Conservation (phyloP, 2,329 filamentous ascomycete genomes). For the Calycina marina region DNA sequence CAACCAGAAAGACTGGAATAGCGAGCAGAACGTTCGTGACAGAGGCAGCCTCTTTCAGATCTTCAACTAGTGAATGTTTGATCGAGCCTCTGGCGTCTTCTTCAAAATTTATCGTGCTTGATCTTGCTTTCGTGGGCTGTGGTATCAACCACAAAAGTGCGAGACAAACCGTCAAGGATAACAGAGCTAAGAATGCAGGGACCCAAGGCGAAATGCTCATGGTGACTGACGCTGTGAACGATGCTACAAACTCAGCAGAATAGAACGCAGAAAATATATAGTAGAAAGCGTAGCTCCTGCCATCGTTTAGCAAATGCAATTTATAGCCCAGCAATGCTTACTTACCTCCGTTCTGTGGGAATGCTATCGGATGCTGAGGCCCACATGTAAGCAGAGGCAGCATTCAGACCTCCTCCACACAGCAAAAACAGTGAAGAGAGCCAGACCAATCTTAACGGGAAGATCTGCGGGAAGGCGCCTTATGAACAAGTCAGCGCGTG, state of each 20-base stretch:
- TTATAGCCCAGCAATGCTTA: background rate
- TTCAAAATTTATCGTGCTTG: background rate
- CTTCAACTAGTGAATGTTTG: slow-evolving; percentile 3
- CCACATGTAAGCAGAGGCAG: slow-evolving; percentile 21
- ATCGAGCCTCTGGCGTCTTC: background rate
- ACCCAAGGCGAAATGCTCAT: slow-evolving; percentile 21
- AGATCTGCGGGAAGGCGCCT: slow-evolving; percentile 18
- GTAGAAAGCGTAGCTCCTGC: slow-evolving; percentile 20
- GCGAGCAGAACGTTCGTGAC: slow-evolving; percentile 12
- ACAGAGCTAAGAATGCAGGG: slow-evolving; percentile 15
- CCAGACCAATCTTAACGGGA: slow-evolving; percentile 18
- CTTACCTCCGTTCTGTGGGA: slow-evolving; percentile 14
- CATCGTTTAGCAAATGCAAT: background rate
- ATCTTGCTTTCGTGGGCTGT: slow-evolving; percentile 2
- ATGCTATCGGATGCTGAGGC: slow-evolving; percentile 19
- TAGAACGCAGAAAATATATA: slow-evolving; percentile 23
- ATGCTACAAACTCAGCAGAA: slow-evolving; percentile 18
- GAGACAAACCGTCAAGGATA: slow-evolving; percentile 11
- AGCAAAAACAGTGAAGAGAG: slow-evolving; percentile 18
- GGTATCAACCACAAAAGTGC: slow-evolving; percentile 15
- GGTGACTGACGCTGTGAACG: slow-evolving; percentile 16
- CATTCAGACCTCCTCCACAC: slow-evolving; percentile 19
- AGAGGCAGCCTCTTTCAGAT: slow-evolving; percentile 6
- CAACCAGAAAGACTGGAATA: slow-evolving; percentile 20
- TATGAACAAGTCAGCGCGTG: background rate